These are phyloP conservation scores for Akanthomyces dipterigenus DNA, from an alignment of 2,329 filamentous ascomycete species.

Conservation along the genomic window DNA sequence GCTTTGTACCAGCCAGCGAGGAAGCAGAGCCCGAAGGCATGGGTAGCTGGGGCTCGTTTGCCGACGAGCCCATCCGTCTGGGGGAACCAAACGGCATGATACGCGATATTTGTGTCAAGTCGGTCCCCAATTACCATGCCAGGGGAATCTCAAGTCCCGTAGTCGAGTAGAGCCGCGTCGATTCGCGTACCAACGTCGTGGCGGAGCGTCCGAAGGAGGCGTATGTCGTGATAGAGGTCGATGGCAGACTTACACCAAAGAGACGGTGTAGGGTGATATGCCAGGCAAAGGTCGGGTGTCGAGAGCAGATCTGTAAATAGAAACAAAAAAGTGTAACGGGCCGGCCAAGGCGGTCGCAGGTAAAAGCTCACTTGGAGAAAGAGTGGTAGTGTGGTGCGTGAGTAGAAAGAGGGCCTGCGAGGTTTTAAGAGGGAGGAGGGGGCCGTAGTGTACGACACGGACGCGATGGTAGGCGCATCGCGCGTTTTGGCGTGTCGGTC, in stretches of 20 bases:
- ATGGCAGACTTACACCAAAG: slow-evolving; percentile 8
- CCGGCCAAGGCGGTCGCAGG: slow-evolving; percentile 13
- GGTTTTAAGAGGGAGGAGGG: slow-evolving; percentile 13
- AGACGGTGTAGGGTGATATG: background rate
- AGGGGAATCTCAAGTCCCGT: background rate
- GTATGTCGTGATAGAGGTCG: background rate
- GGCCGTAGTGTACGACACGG: slow-evolving; percentile 6
- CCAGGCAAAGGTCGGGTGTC: slow-evolving; percentile 1
- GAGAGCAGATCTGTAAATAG: slow-evolving; percentile 10
- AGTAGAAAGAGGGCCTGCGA: slow-evolving; percentile 5
- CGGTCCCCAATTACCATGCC: background rate
- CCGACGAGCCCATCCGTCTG: background rate
- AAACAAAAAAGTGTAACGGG: slow-evolving; percentile 5
- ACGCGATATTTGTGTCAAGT: background rate
- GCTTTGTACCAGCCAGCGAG: slow-evolving; percentile 45
- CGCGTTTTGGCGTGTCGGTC: slow-evolving; percentile 12
- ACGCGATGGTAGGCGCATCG: slow-evolving; percentile 10
- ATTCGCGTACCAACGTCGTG: slow-evolving; percentile 9
- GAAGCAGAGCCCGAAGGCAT: slow-evolving; percentile 8
- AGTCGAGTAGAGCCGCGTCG: background rate
- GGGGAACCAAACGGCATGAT: slow-evolving; percentile 11
- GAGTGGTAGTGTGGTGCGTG: background rate
- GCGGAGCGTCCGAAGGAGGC: background rate
- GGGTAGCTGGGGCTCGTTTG: slow-evolving; percentile 11
- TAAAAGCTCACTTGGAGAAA: background rate